Conservation (phyloP, 148 eudicot species). For the Pharnaceum exiguum region DNA sequence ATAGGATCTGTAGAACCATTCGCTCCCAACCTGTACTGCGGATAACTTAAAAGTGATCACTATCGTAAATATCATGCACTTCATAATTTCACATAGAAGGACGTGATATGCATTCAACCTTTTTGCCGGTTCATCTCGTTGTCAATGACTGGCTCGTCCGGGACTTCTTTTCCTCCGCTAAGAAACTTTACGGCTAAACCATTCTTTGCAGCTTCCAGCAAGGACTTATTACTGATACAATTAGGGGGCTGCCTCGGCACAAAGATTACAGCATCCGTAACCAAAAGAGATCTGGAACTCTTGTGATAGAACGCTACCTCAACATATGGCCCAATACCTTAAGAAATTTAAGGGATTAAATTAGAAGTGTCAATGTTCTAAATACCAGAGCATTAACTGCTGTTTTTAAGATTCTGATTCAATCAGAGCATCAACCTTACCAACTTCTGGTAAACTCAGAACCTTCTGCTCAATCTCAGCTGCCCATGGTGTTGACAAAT, state of each 20-base stretch:
- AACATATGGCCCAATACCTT: conserved; percentile 97
- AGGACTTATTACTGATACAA: conserved; percentile 76
- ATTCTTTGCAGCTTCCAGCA: conserved; percentile 85
- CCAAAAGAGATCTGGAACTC: conserved; percentile 77
- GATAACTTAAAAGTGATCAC: neutral
- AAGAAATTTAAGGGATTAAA: neutral
- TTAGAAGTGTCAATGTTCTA: neutral
- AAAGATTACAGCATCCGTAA: conserved; percentile 94
- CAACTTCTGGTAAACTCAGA: conserved; percentile 96
- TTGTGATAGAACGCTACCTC: conserved; percentile 99
- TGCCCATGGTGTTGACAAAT: conserved; percentile 83
- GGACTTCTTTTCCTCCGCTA: conserved; percentile 82
- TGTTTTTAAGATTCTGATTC: neutral
- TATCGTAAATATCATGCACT: neutral
- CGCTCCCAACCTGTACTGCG: conserved; percentile 85
- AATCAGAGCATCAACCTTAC: conserved; percentile 31
- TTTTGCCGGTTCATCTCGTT: conserved; percentile 71
- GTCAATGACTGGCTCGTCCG: conserved; percentile 84
- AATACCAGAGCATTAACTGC: neutral
- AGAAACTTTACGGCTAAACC: conserved; percentile 93
- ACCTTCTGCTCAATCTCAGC: conserved; percentile 96
- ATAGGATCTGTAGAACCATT: conserved; percentile 98
- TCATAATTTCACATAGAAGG: neutral
- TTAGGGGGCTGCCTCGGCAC: conserved; percentile 89
- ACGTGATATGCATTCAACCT: conserved; percentile 34